Conservation (phyloP, 2,329 filamentous ascomycete genomes). For the Neoarthrinium moseri region DNA sequence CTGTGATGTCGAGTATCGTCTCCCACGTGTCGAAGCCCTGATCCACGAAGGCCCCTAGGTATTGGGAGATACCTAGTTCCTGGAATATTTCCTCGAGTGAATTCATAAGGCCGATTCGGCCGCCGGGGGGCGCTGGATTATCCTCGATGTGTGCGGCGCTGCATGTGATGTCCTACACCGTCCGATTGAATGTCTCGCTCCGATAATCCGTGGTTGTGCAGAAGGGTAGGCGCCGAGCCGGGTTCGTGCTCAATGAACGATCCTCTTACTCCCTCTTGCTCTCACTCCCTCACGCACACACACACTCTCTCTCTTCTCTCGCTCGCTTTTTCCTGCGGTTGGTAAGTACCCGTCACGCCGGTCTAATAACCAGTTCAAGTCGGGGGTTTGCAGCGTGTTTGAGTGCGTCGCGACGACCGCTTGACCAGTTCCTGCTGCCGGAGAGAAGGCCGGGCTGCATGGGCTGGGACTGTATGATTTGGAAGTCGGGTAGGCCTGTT, state of each 20-base stretch:
- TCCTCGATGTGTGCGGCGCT: background rate
- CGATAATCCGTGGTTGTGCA: too few relatives aligned
- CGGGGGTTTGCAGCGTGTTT: background rate
- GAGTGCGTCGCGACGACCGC: too few relatives aligned
- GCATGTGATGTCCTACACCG: too few relatives aligned
- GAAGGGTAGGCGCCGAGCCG: too few relatives aligned
- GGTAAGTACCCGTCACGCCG: background rate
- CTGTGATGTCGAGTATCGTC: constrained; percentile 78
- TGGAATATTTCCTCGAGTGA: constrained; percentile 63
- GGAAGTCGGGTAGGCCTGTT: too few relatives aligned
- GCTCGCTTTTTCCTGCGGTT: background rate
- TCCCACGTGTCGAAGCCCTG: constrained; percentile 87
- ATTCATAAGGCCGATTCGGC: constrained; percentile 50
- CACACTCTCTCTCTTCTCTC: background rate
- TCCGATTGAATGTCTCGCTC: too few relatives aligned
- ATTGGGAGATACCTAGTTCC: constrained; percentile 77
- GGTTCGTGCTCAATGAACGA: too few relatives aligned
- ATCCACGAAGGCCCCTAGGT: constrained; percentile 69
- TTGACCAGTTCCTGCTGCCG: too few relatives aligned
- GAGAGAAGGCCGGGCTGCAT: too few relatives aligned
- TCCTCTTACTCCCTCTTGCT: too few relatives aligned
- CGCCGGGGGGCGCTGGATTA: constrained; percentile 11
- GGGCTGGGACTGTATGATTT: too few relatives aligned
- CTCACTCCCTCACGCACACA: too few relatives aligned
- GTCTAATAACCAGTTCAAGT: constrained; percentile 25